Evolutionary conservation across 192 early-diverging fungal species (phyloP).

Genomic region (Dimargaris verticillata): DNA sequence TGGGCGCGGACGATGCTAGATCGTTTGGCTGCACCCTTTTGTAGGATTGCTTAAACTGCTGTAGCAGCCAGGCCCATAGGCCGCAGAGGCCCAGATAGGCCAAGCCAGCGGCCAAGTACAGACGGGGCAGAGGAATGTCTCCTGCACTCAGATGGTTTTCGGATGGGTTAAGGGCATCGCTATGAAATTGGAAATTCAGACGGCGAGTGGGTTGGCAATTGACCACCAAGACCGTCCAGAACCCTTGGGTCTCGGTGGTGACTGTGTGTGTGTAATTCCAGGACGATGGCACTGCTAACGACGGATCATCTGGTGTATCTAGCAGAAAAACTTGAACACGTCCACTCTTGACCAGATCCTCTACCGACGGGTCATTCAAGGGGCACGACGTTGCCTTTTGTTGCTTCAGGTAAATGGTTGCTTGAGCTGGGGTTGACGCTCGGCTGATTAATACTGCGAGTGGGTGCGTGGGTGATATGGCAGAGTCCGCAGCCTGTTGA

Average conservation of each 20-base stretch:
- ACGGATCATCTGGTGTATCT: too few relatives aligned
- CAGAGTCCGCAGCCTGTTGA: constrained; percentile 16
- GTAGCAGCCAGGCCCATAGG: constrained; percentile 15
- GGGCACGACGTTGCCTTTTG: constrained; percentile 15
- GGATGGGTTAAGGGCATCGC: constrained; percentile 29
- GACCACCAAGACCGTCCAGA: constrained; percentile 28
- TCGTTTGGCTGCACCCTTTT: background rate
- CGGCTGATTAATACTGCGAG: constrained; percentile 13
- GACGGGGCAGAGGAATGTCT: constrained; percentile 29
- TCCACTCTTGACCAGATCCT: constrained; percentile 22
- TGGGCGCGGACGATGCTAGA: background rate
- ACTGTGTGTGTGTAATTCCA: constrained; percentile 19
- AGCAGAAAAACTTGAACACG: constrained; percentile 14
- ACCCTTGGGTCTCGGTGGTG: constrained; percentile 18
- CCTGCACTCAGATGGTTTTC: constrained; percentile 32
- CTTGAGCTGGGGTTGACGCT: constrained; percentile 11
- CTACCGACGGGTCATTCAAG: constrained; percentile 22
- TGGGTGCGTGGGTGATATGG: background rate
- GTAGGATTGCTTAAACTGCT: background rate
- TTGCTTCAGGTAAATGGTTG: constrained; percentile 16
- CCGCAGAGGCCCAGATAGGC: constrained; percentile 20
- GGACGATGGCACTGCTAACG: constrained; percentile 11
- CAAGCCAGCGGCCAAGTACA: constrained; percentile 22
- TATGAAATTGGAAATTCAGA: constrained; percentile 19
- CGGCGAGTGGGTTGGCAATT: constrained; percentile 23